phyloP scores from a whole-genome alignment of 169 alveolate genomes.

The Babesia bovis region DNA sequence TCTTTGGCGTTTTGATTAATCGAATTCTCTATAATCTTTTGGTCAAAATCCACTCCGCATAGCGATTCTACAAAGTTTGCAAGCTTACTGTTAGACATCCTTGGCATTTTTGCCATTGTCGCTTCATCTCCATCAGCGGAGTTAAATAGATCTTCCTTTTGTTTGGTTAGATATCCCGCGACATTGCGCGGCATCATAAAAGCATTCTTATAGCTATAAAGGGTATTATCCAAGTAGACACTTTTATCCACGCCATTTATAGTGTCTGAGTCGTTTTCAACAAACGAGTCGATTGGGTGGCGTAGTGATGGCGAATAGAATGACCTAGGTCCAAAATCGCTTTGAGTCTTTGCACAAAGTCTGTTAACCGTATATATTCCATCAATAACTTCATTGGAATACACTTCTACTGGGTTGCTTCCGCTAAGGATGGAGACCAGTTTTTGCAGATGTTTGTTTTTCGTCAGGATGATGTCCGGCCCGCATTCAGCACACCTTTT shows the following conservation, averaged over 20 bases:
- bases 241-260: not conserved
- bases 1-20: constrained; percentile 28
- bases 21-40: constrained; percentile 12
- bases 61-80: constrained; percentile 33
- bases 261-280: not conserved
- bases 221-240: constrained; percentile 10
- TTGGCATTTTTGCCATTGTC: constrained; percentile 3
- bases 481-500: constrained; percentile 31
- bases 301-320: constrained; percentile 28
- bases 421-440: constrained; percentile 33
- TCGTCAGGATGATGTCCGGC: constrained; percentile 8
- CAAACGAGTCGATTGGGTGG: constrained; percentile 31
- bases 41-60: constrained; percentile 34
- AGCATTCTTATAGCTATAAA: constrained; percentile 26
- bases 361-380: constrained; percentile 18
- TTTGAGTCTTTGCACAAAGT: constrained; percentile 24
- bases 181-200: constrained; percentile 29
- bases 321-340: constrained; percentile 19
- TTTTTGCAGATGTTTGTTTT: constrained; percentile 25
- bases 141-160: constrained; percentile 15
- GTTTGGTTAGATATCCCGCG: constrained; percentile 2
- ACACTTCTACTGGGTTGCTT: constrained; percentile 19
- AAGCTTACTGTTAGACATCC: constrained; percentile 31
- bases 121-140: constrained; percentile 12
- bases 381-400: constrained; percentile 21